Conservation (phyloP, 2,329 filamentous ascomycete species). For the Penicillium sclerotiorum region DNA sequence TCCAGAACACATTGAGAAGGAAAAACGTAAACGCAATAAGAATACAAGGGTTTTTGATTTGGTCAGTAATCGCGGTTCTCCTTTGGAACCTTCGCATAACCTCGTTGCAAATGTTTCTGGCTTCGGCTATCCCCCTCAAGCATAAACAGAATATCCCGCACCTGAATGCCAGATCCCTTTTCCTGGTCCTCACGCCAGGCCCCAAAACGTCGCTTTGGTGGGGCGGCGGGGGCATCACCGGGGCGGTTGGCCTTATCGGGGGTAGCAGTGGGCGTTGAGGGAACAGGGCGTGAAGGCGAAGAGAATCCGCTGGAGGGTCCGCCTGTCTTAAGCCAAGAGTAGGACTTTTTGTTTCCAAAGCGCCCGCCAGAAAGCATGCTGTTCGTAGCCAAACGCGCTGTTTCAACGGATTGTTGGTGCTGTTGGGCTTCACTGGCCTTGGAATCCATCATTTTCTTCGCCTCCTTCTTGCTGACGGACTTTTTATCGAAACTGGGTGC, state of each 20-base stretch:
- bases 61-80: conserved; percentile 41
- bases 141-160: conserved; percentile 78
- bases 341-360: conserved; percentile 51
- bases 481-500: conserved; percentile 67
- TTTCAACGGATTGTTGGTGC: conserved; percentile 80
- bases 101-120: conserved; percentile 46
- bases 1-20: conserved; percentile 14
- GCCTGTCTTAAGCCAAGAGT: conserved; percentile 50
- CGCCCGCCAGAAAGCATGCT: conserved; percentile 56
- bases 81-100: conserved; percentile 45
- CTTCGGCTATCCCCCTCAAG: conserved; percentile 73
- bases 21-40: conserved; percentile 18
- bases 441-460: conserved; percentile 71
- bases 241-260: conserved; percentile 33
- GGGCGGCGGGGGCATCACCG: conserved; percentile 40
- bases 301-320: conserved; percentile 41
- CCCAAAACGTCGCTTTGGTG: conserved; percentile 64
- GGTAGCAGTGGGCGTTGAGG: conserved; percentile 33
- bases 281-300: conserved; percentile 36
- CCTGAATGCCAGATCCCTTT: conserved; percentile 76
- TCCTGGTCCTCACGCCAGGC: conserved; percentile 76
- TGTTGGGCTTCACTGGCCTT: conserved; percentile 76
- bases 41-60: conserved; percentile 22
- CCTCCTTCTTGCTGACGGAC: conserved; percentile 82
- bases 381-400: conserved; percentile 75